phyloP scores from a whole-genome alignment of 345 rosid genomes.

The Eutrema japonicum region DNA sequence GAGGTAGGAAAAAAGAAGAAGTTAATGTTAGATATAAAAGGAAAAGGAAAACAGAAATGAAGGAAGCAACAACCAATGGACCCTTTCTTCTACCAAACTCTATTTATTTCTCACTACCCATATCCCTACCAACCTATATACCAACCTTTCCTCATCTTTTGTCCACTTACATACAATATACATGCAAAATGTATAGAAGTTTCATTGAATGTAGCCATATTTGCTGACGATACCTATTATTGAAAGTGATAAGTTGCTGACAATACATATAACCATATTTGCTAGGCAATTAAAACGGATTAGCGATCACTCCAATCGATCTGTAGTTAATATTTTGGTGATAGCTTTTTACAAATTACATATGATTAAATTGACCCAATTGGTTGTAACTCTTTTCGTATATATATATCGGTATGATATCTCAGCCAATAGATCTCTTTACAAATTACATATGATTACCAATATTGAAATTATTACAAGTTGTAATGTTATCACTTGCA shows the following conservation, averaged over 20 bases:
- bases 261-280: not conserved
- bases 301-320: not conserved
- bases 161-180: constrained; percentile 34
- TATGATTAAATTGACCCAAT: not conserved
- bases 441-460: not conserved
- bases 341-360: not conserved
- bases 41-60: constrained; percentile 30
- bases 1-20: constrained; percentile 8
- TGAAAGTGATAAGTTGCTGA: not conserved
- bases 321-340: not conserved
- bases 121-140: constrained; percentile 48
- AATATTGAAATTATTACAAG: not conserved
- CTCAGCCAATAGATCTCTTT: constrained; percentile 2
- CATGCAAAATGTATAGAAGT: not conserved
- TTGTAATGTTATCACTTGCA: not conserved
- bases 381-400: not conserved
- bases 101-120: constrained; percentile 43
- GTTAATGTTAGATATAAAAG: constrained; percentile 21
- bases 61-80: constrained; percentile 48
- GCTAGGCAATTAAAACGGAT: not conserved
- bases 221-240: not conserved
- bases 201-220: constrained; percentile 34
- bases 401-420: not conserved
- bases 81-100: constrained; percentile 49
- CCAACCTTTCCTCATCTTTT: constrained; percentile 44